phyloP scores from a whole-genome alignment of 768 basidiomycete species.

The Kwoniella botswanensis region DNA sequence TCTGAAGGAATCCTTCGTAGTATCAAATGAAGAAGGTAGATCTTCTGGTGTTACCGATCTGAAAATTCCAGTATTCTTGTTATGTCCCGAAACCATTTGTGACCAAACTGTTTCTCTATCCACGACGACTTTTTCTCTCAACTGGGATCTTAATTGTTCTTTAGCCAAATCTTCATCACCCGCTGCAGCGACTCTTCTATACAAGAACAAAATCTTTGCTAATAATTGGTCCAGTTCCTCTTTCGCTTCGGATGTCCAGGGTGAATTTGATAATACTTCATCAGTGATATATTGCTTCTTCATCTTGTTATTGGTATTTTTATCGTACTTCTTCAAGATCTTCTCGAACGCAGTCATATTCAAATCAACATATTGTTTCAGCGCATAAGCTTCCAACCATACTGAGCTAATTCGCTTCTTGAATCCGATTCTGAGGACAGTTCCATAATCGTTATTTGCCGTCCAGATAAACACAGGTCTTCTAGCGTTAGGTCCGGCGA shows the following conservation, averaged over 20 bases:
- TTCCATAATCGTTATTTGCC: slow-evolving; percentile 76
- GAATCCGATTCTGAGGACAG: slow-evolving; percentile 80
- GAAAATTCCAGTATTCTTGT: slow-evolving; percentile 62
- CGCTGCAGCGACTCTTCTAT: slow-evolving; percentile 80
- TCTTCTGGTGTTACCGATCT: slow-evolving; percentile 59
- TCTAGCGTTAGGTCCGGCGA: slow-evolving; percentile 57
- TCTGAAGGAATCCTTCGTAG: slow-evolving; percentile 62
- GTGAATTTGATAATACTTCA: slow-evolving; percentile 69
- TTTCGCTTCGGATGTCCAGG: slow-evolving; percentile 72
- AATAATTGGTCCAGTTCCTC: slow-evolving; percentile 68
- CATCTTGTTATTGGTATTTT: slow-evolving; percentile 72
- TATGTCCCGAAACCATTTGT: slow-evolving; percentile 66
- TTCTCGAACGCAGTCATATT: slow-evolving; percentile 94
- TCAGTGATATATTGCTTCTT: slow-evolving; percentile 78
- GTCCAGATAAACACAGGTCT: slow-evolving; percentile 66
- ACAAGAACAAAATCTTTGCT: slow-evolving; percentile 69
- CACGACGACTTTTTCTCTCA: slow-evolving; percentile 88
- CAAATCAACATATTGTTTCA: slow-evolving; percentile 85
- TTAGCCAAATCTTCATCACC: slow-evolving; percentile 73
- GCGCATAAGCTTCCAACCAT: slow-evolving; percentile 74
- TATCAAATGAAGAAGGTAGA: slow-evolving; percentile 60
- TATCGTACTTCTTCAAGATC: slow-evolving; percentile 97
- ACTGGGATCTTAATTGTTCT: slow-evolving; percentile 81
- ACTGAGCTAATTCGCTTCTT: slow-evolving; percentile 85
- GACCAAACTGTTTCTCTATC: slow-evolving; percentile 96